Evolutionary conservation across 148 eudicot species (phyloP), one percentile per base, ranked within the genome.

Genomic region (Cornus controversa): DNA sequence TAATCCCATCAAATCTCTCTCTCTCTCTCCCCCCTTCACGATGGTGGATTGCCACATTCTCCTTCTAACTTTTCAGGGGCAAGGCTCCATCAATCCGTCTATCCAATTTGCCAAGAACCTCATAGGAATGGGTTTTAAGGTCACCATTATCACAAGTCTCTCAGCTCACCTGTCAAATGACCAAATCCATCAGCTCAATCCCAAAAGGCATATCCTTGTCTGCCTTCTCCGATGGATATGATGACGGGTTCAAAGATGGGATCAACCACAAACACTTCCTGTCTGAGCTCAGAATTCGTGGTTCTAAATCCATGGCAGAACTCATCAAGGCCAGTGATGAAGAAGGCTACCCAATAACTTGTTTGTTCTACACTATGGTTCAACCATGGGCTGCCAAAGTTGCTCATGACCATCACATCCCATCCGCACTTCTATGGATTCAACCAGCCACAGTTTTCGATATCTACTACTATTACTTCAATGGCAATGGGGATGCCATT

Each of bases 341-440:
- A 8, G 69, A 82, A 14, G 89, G 78, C 69, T 74, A 42, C 16
- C 86, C 81, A 0, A 78, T 83, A 29, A 75, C 76, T 22, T 77
- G 80, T 63, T 42, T 89, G 25, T 74, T 86, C 20, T 86, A 89
- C 79, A 70, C 71, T 1, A 53, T 85, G 36, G 50, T 78, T 34
- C 74, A 83, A n/a, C 78, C 86, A 2, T 86, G 89, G 88, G 91
- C 77, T 10, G 85, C 89, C 4, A 64, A 42, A 47, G 86, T 84
- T 76, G 89, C 89, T 22, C 86, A 81, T 62, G 77, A 79, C 22
- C 11, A 79, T 7, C 78, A 83, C 69, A 69, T 89, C 31, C 85
- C 88, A 0, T 78, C 81, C 0, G 87, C 88, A 20, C 60, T 75
- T 37, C 77, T 89, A 9, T 76, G 74, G 6, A 73, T 79, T 14